These are phyloP conservation scores for Bifiguratus adelaidae DNA, from an alignment of 192 early-diverging fungal genomes.

Conservation along the genomic window DNA sequence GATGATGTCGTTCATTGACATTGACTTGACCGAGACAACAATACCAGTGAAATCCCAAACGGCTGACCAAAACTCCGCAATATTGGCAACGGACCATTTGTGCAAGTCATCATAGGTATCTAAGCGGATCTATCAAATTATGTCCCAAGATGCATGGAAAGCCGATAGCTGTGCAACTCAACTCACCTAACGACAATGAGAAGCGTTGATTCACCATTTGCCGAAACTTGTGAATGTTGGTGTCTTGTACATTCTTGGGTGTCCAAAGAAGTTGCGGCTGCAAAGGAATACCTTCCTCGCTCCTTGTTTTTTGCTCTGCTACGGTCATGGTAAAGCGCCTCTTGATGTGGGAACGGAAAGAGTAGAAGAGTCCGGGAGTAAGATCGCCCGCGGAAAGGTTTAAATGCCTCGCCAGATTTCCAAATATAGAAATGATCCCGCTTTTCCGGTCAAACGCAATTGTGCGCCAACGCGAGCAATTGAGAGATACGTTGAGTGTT, in stretches of 20 bases:
- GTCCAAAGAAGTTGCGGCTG: slow-evolving; percentile 47
- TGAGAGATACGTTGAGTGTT: too few species aligned
- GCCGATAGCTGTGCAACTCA: not conserved
- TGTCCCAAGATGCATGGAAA: not conserved
- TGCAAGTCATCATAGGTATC: slow-evolving; percentile 67
- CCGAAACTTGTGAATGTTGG: slow-evolving; percentile 64
- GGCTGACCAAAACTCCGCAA: slow-evolving; percentile 75
- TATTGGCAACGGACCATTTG: slow-evolving; percentile 70
- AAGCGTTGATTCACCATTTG: slow-evolving; percentile 59
- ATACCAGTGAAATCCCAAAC: slow-evolving; percentile 75
- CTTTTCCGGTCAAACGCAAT: too few species aligned
- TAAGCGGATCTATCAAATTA: slow-evolving; percentile 1
- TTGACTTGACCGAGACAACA: slow-evolving; percentile 18
- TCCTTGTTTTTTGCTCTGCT: not conserved
- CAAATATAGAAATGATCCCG: too few species aligned
- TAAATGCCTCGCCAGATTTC: too few species aligned
- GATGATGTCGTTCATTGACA: slow-evolving; percentile 41
- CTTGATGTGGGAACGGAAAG: too few species aligned
- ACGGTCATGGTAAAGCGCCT: too few species aligned
- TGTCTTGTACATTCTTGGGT: slow-evolving; percentile 39
- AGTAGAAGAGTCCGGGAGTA: too few species aligned
- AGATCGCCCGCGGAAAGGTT: too few species aligned
- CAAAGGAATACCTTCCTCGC: not conserved
- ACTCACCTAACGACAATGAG: slow-evolving; percentile 42
- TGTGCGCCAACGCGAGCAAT: too few species aligned